Conservation (phyloP, 2,329 filamentous ascomycete species). For the Cytospora chrysosperma region DNA sequence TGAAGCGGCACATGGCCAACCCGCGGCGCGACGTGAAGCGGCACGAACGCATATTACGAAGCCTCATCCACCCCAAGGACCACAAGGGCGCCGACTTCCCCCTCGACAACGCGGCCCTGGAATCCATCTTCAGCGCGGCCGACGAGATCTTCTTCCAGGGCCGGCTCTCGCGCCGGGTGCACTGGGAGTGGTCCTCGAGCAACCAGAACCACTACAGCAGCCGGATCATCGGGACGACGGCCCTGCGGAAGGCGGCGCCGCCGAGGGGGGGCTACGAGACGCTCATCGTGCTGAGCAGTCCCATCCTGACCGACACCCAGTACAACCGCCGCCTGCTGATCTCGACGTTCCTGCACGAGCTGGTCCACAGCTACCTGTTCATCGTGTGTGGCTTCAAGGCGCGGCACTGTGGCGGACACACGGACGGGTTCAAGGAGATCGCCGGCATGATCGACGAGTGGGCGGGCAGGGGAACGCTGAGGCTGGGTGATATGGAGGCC, state of each 20-base stretch:
- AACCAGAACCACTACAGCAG: slow-evolving; percentile 45
- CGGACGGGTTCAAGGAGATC: slow-evolving; percentile 57
- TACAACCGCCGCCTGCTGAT: slow-evolving; percentile 63
- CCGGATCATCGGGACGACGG: slow-evolving; percentile 62
- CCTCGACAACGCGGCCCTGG: slow-evolving; percentile 57
- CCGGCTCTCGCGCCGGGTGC: slow-evolving; percentile 54
- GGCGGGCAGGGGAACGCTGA: slow-evolving; percentile 55
- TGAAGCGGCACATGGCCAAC: slow-evolving; percentile 46
- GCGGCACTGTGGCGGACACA: slow-evolving; percentile 57
- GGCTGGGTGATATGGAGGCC: slow-evolving; percentile 60
- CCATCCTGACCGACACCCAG: slow-evolving; percentile 53
- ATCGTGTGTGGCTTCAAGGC: slow-evolving; percentile 60
- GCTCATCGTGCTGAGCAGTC: slow-evolving; percentile 59
- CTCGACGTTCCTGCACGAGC: slow-evolving; percentile 64
- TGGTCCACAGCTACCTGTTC: slow-evolving; percentile 67
- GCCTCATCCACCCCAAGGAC: slow-evolving; percentile 53
- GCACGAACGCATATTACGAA: slow-evolving; percentile 56
- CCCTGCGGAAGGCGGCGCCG: slow-evolving; percentile 47
- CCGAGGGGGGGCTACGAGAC: slow-evolving; percentile 56
- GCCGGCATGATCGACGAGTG: slow-evolving; percentile 60
- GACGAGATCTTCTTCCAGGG: slow-evolving; percentile 64
- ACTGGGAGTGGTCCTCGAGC: slow-evolving; percentile 60
- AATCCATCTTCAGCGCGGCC: slow-evolving; percentile 58
- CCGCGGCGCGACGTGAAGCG: slow-evolving; percentile 48
- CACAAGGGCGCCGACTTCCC: slow-evolving; percentile 43